Percentiles rank a stretch among this genome's conserved stretches.
phyloP scores from a whole-genome alignment of 1,284 basidiomycete genomes.

The Microbotryomycetes sp. region DNA sequence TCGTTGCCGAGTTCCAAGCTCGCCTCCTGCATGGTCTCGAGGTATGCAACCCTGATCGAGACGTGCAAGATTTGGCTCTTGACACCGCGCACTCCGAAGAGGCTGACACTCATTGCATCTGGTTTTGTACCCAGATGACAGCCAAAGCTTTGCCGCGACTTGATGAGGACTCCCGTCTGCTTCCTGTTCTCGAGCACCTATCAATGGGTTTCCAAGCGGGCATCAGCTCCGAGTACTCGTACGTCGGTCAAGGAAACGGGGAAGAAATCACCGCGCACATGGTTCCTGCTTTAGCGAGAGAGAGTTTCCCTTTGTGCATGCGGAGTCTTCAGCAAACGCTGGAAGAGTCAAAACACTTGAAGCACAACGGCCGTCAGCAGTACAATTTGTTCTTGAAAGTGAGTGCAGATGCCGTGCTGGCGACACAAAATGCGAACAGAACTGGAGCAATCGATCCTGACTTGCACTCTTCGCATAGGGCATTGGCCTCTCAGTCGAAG shows the following conservation, averaged over 20 bases:
- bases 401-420: conserved; percentile 26
- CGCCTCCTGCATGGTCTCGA: conserved; percentile 73
- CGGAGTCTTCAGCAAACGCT: conserved; percentile 77
- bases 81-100: neutral
- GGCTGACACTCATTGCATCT: neutral
- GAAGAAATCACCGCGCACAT: conserved; percentile 82
- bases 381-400: conserved; percentile 95
- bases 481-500: conserved; percentile 87
- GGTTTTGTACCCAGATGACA: conserved; percentile 56
- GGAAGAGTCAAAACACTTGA: conserved; percentile 73
- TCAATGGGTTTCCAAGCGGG: conserved; percentile 92
- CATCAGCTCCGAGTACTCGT: conserved; percentile 71
- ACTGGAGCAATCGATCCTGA: neutral
- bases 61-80: neutral
- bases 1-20: conserved; percentile 78
- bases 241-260: conserved; percentile 50
- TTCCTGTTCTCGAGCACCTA: conserved; percentile 86
- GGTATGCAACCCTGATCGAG: conserved; percentile 47
- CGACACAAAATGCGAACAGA: neutral
- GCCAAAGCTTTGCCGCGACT: conserved; percentile 84
- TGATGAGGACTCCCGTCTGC: conserved; percentile 87
- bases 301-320: conserved; percentile 97
- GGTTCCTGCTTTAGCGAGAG: conserved; percentile 78
- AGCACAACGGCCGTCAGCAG: conserved; percentile 86
- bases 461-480: conserved; percentile 57